Evolutionary conservation across 352 stramenopile species (phyloP), one percentile per base, ranked within the genome.

Genomic region (Pythium phragmiticola): DNA sequence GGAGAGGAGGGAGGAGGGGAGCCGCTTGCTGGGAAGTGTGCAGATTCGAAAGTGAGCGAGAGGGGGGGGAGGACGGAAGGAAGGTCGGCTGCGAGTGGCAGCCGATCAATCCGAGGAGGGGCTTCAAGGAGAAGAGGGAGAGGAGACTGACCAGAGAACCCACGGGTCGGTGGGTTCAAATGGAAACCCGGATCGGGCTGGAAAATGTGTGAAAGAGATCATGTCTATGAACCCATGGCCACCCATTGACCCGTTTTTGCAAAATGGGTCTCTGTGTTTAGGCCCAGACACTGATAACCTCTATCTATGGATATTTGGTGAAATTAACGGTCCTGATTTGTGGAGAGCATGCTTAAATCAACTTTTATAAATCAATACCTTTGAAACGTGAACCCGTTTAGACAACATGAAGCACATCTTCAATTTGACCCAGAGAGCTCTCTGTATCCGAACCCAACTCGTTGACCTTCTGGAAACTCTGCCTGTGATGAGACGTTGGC

Each of bases 21-120:
- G 34, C 45, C 26, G 42, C 26, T 60, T 57, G 56, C 41, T 36
- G 19, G 39, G 43, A 36, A 56, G 45, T 33, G 36, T 61, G 64
- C 19, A 63, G 68, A 75, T 78, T 75, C 64, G 60, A 42, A 64
- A 78, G 62, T 76, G 71, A 64, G 47, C 13, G 14, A 14, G 51
- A 26, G 36, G 23, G 33, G 33, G 9, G 50, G 28, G 36, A 21
- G 30, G 48, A 61, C 37, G 23, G 47, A 28, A 28, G 57, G 34
- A 16, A 23, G 41, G 45, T 37, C 36, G 23, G 23, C 17, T 36
- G 36, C 50, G 49, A 52, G 23, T 49, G 37, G 43, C 46, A 52
- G 46, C 46, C 46, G 46, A 13, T n/a, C 19, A 4, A 26, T 9
- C 19, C 14, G 46, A 21, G 37, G 26, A 26, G 47, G 30, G 36